phyloP scores from a whole-genome alignment of 2,329 filamentous ascomycete species.

The Dothistroma septosporum region DNA sequence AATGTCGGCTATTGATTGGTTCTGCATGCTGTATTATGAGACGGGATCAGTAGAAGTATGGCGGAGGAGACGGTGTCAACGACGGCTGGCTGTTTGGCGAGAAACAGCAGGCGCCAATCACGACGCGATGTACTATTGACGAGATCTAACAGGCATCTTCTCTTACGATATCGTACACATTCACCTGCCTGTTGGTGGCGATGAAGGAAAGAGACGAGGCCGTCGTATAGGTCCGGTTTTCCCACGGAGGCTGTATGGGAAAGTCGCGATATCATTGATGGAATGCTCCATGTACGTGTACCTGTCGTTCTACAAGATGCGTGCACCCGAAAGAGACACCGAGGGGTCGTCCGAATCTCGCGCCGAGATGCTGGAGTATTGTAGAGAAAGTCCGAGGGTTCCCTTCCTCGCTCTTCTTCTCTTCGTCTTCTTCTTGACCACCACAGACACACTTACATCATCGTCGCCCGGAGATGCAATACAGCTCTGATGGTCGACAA shows the following conservation, averaged over 20 bases:
- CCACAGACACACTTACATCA: neutral
- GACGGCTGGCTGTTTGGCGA: neutral
- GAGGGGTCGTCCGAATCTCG: neutral
- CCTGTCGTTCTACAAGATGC: no score
- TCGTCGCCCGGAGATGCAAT: neutral
- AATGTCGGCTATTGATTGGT: slow-evolving; percentile 24
- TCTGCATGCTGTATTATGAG: neutral
- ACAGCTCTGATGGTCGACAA: neutral
- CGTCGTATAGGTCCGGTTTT: no score
- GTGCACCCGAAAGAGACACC: neutral
- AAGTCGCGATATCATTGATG: no score
- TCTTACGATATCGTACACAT: neutral
- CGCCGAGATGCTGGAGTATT: neutral
- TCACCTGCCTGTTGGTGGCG: neutral
- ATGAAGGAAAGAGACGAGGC: neutral
- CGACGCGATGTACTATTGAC: no score
- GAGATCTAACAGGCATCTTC: neutral
- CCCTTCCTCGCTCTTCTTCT: no score
- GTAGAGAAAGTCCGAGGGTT: no score
- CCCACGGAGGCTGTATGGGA: no score
- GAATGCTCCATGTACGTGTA: neutral
- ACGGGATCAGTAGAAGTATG: neutral
- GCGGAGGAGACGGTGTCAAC: neutral
- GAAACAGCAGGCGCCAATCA: neutral
- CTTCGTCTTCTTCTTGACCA: neutral